Evolutionary conservation across 2,329 filamentous ascomycete genomes (phyloP), one percentile per base, ranked within the genome.

Genomic region (Colletotrichum tofieldiae): DNA sequence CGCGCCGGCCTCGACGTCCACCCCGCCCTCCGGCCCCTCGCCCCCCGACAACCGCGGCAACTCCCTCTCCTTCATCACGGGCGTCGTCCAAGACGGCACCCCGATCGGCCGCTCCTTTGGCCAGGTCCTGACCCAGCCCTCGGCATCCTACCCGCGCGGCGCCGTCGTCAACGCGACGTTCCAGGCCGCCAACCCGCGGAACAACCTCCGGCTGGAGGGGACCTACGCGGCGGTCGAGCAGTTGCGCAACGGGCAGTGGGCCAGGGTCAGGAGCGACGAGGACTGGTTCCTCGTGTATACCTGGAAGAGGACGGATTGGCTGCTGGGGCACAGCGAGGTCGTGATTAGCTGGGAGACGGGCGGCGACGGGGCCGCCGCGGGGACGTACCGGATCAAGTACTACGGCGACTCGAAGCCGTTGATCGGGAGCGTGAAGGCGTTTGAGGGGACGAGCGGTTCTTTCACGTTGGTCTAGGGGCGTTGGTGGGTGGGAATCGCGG

Each of bases 181-280:
- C 80, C 89, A 96, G 2, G 96, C 92, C 20, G 95, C 95, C 1
- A 98, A 98, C 77, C 96, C 96, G 20, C 89, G 96, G 39, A 98
- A 98, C 80, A 93, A 98, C 75, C 89, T 98, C 39, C 89, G 91
- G 2, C 89, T 94, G 2, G 95, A 94, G 77, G 87, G 86, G 3
- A 97, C 94, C 0, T 98, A 91, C 81, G 92, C 92, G 0, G 90
- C 93, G 0, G 88, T 98, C 0, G 95, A 98, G 84, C 85, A 89
- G 59, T 79, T 86, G 43, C 78, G 79, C 37, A 84, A 14, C 18
- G 77, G 76, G 3, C 67, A 63, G 0, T 98, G 96, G 96, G 83
- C 81, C 9, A 86, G 84, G 51, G 88, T 96, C 3, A 87, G 91
- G 20, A 90, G 91, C 71, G 96, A 98, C 78, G 83, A 84, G 5